These are phyloP conservation scores for Tetracladium marchalianum DNA, from an alignment of 495 filamentous ascomycete species.

Conservation along the genomic window DNA sequence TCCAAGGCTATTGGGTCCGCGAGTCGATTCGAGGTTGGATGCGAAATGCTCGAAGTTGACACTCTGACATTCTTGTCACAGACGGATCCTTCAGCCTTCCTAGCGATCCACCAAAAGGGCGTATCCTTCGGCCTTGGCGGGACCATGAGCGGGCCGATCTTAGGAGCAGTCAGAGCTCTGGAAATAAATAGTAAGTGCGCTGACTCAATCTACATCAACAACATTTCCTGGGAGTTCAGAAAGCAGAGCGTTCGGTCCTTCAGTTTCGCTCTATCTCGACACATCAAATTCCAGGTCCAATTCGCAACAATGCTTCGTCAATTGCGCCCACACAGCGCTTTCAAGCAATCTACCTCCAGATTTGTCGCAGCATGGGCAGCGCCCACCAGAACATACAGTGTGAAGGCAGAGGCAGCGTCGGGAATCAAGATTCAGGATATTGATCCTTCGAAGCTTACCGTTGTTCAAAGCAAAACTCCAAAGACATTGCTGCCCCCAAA, in stretches of 20 bases:
- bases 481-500: constrained; percentile 62
- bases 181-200: too few relatives aligned
- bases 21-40: too few relatives aligned
- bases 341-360: constrained; percentile 13
- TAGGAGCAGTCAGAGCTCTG: too few relatives aligned
- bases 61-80: too few relatives aligned
- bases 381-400: constrained; percentile 45
- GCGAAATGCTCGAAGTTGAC: too few relatives aligned
- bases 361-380: constrained; percentile 19
- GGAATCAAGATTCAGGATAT: constrained; percentile 40
- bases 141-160: too few relatives aligned
- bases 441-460: constrained; percentile 62
- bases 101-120: too few relatives aligned
- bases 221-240: too few relatives aligned
- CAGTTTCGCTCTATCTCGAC: constrained; percentile 7
- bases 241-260: constrained; percentile 5
- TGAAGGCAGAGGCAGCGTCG: constrained; percentile 41
- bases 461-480: constrained; percentile 66
- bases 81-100: too few relatives aligned
- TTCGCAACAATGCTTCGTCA: constrained; percentile 20
- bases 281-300: constrained; percentile 2
- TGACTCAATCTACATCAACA: too few relatives aligned
- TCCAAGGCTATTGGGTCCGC: too few relatives aligned
- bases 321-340: constrained; percentile 14
- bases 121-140: too few relatives aligned